A percentile compares a stretch with the other conserved stretches of the same genome.
Conservation (phyloP, 805 yeast genomes). For the Kregervanrija pseudodelftensis region DNA sequence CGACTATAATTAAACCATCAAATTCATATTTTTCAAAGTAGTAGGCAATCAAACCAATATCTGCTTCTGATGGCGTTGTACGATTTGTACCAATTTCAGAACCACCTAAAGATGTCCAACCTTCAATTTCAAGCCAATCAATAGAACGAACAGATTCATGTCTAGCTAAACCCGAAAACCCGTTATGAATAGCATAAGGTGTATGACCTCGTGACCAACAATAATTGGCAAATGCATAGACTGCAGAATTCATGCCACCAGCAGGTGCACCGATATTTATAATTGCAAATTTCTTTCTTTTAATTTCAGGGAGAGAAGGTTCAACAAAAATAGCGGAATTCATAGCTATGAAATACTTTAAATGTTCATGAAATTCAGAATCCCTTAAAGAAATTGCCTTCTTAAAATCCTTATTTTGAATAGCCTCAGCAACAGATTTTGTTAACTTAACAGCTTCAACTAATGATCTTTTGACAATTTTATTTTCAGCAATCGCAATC, state of each 20-base stretch:
- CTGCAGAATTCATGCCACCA: constrained; percentile 73
- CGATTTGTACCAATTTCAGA: constrained; percentile 80
- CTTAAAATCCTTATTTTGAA: constrained; percentile 56
- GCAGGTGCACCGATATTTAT: constrained; percentile 78
- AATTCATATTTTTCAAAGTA: constrained; percentile 60
- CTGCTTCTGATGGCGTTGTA: constrained; percentile 55
- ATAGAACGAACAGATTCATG: constrained; percentile 55
- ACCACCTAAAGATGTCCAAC: constrained; percentile 72
- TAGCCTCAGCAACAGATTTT: constrained; percentile 65
- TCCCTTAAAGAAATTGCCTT: constrained; percentile 68
- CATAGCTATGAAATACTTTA: constrained; percentile 54
- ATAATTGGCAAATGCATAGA: constrained; percentile 64
- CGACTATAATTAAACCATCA: constrained; percentile 67
- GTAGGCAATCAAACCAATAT: constrained; percentile 66
- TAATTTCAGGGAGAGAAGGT: constrained; percentile 46
- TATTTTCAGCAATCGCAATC: constrained; percentile 67
- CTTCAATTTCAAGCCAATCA: constrained; percentile 62
- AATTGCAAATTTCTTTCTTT: constrained; percentile 59
- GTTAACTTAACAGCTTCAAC: constrained; percentile 70
- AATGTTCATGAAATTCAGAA: constrained; percentile 59
- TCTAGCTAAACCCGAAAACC: constrained; percentile 63
- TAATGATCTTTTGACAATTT: constrained; percentile 58
- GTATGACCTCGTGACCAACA: constrained; percentile 71
- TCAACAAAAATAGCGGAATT: constrained; percentile 62
- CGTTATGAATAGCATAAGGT: constrained; percentile 65